Conservation (phyloP, 2,329 filamentous ascomycete genomes). For the Colletotrichum gigasporum region DNA sequence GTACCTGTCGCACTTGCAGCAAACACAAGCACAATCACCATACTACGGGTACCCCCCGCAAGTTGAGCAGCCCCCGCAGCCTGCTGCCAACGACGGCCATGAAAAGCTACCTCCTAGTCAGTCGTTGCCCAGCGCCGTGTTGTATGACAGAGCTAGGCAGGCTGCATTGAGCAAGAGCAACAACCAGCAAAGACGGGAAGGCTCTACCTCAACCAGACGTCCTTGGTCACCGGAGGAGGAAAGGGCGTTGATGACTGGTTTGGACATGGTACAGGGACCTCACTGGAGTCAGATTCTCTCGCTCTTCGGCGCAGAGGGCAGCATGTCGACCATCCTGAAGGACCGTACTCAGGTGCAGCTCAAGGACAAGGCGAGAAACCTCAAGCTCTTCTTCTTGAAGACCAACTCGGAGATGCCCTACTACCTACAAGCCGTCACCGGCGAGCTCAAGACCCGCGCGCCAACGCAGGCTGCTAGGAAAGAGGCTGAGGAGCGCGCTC, state of each 20-base stretch:
- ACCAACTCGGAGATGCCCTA: constrained; percentile 91
- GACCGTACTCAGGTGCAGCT: constrained; percentile 91
- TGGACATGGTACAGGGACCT: constrained; percentile 88
- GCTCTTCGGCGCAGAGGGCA: constrained; percentile 82
- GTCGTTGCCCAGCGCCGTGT: constrained; percentile 60
- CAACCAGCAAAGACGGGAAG: constrained; percentile 64
- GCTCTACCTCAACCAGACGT: constrained; percentile 71
- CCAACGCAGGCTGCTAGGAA: constrained; percentile 78
- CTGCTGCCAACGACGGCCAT: constrained; percentile 43
- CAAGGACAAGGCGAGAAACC: constrained; percentile 90
- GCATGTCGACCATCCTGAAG: constrained; percentile 83
- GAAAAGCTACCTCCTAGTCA: constrained; percentile 63
- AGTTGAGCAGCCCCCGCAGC: constrained; percentile 35
- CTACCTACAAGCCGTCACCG: constrained; percentile 87
- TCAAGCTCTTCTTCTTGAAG: constrained; percentile 93
- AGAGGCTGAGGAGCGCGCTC: constrained; percentile 71
- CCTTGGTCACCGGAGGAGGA: constrained; percentile 93
- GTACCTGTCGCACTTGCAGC: constrained; percentile 49
- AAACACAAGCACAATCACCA: constrained; percentile 38
- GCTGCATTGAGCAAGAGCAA: constrained; percentile 66
- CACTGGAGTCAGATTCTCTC: constrained; percentile 94
- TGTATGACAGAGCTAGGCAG: constrained; percentile 68
- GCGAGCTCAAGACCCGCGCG: constrained; percentile 86
- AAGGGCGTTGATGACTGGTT: constrained; percentile 86
- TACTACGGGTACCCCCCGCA: constrained; percentile 34